Evolutionary conservation across 108 stramenopile genomes (phyloP).

Genomic region (Cyclotella choctawhatcheeana): DNA sequence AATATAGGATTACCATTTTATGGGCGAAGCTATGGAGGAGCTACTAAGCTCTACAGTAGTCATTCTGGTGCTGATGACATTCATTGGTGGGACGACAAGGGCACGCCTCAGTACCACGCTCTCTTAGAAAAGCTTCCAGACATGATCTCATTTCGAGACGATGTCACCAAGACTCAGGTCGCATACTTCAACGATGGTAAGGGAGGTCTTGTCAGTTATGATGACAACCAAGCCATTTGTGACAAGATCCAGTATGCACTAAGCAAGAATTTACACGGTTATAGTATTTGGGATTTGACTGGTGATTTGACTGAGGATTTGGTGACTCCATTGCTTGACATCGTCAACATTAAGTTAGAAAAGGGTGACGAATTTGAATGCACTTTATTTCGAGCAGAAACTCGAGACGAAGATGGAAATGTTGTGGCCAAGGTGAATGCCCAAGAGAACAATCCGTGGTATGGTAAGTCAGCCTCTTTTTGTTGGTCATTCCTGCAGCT

Average conservation of each 20-base stretch:
- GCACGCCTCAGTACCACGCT: constrained; percentile 42
- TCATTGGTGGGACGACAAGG: constrained; percentile 47
- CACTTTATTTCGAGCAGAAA: constrained; percentile 27
- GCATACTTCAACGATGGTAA: constrained; percentile 45
- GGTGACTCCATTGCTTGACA: constrained; percentile 44
- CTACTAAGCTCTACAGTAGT: constrained; percentile 30
- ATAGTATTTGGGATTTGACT: constrained; percentile 44
- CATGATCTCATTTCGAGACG: constrained; percentile 52
- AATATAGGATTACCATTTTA: constrained; percentile 49
- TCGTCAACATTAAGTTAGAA: constrained; percentile 52
- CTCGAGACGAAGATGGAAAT: constrained; percentile 34
- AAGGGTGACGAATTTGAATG: constrained; percentile 40
- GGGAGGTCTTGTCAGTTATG: constrained; percentile 45
- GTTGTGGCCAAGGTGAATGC: constrained; percentile 19
- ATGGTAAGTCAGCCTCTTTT: constrained; percentile 38
- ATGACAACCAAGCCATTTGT: constrained; percentile 51
- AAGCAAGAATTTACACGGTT: constrained; percentile 30
- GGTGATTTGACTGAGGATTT: constrained; percentile 47
- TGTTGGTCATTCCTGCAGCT: background rate
- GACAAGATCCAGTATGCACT: constrained; percentile 50
- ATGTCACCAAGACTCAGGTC: constrained; percentile 51
- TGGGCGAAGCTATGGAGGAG: constrained; percentile 33
- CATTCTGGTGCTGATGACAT: constrained; percentile 38
- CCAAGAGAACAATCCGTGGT: constrained; percentile 38
- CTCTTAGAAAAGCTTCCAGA: constrained; percentile 42